A percentile compares a stretch with the other conserved stretches of the same genome.
Evolutionary conservation across 306 rosid species (phyloP).

Genomic region (Echinosophora koreensis): DNA sequence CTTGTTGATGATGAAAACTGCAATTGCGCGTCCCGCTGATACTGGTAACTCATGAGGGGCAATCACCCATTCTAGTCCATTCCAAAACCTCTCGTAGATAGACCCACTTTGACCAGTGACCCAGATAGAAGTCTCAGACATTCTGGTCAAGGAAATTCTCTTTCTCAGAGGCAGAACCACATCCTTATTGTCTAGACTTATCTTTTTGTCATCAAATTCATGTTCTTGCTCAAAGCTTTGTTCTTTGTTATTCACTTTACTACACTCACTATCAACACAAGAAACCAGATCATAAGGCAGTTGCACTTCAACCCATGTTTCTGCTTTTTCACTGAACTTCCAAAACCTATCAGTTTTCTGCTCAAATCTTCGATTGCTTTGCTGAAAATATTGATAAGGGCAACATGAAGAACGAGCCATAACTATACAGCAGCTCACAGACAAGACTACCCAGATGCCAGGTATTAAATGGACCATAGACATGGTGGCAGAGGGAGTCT

Average conservation of each 20-base stretch:
- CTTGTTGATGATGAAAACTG: slow-evolving; percentile 73
- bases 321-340: slow-evolving; percentile 74
- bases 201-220: slow-evolving; percentile 46
- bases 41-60: slow-evolving; percentile 90
- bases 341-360: slow-evolving; percentile 84
- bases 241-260: slow-evolving; percentile 40
- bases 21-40: slow-evolving; percentile 63
- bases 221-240: slow-evolving; percentile 38
- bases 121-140: slow-evolving; percentile 86
- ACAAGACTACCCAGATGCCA: slow-evolving; percentile 59
- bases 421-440: slow-evolving; percentile 44
- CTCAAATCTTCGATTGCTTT: slow-evolving; percentile 60
- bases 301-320: slow-evolving; percentile 82
- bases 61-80: slow-evolving; percentile 91
- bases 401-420: slow-evolving; percentile 61
- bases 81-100: slow-evolving; percentile 96
- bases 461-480: slow-evolving; percentile 60
- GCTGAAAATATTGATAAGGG: slow-evolving; percentile 60
- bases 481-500: slow-evolving; percentile 57
- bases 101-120: slow-evolving; percentile 89
- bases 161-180: slow-evolving; percentile 65
- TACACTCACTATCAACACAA: slow-evolving; percentile 60
- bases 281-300: slow-evolving; percentile 75
- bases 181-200: slow-evolving; percentile 42
- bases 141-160: slow-evolving; percentile 79